Evolutionary conservation across 116 monocot genomes (phyloP).

Genomic region (Posidonia oceanica): DNA sequence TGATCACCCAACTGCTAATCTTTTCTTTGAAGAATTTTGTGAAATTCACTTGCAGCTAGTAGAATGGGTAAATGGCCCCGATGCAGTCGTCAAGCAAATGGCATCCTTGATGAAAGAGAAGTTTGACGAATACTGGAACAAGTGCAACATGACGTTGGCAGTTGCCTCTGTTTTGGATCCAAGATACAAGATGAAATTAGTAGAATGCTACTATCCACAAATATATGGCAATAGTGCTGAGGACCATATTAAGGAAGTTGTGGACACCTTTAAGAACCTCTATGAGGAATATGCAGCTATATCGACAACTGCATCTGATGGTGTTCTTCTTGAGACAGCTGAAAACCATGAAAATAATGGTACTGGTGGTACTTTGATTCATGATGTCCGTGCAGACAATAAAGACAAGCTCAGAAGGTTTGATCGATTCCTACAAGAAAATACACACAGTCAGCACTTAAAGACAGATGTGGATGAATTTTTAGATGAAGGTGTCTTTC

Average conservation of each 20-base stretch:
- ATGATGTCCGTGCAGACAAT: not conserved
- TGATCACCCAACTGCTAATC: conserved; percentile 29
- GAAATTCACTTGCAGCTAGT: conserved; percentile 23
- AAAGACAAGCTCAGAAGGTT: conserved; percentile 18
- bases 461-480: conserved; percentile 29
- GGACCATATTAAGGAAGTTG: conserved; percentile 16
- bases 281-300: conserved; percentile 18
- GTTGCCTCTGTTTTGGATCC: conserved; percentile 36
- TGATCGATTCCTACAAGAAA: conserved; percentile 27
- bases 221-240: conserved; percentile 21
- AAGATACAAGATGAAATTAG: conserved; percentile 30
- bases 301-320: not conserved
- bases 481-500: conserved; percentile 26
- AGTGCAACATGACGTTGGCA: conserved; percentile 27
- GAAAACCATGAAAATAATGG: not conserved
- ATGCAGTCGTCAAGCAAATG: conserved; percentile 15
- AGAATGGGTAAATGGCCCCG: conserved; percentile 13
- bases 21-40: conserved; percentile 36
- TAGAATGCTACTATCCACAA: conserved; percentile 28
- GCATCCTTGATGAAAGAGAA: conserved; percentile 32
- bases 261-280: conserved; percentile 20
- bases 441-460: conserved; percentile 13
- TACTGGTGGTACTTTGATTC: not conserved
- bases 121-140: conserved; percentile 31
- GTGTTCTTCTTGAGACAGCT: not conserved